Evolutionary conservation across 2,329 filamentous ascomycete genomes (phyloP).

Genomic region (Monosporascus sp.): DNA sequence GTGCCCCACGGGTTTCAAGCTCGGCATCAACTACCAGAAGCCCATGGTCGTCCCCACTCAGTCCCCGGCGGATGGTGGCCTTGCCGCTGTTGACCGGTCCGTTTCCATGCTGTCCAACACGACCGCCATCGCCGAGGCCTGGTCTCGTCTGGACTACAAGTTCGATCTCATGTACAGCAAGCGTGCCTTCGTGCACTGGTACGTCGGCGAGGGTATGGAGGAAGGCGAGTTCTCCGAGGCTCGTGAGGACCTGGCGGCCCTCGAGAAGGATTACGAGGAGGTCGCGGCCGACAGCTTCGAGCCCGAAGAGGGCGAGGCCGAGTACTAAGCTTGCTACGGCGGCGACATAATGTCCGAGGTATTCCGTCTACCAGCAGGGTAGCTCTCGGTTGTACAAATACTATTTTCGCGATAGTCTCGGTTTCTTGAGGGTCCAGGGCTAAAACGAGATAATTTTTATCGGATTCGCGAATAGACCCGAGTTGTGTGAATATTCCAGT

Average conservation of each 20-base stretch:
- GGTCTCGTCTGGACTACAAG: constrained; percentile 69
- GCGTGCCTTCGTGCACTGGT: constrained; percentile 73
- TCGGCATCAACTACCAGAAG: constrained; percentile 72
- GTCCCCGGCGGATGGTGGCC: constrained; percentile 50
- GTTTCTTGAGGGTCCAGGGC: too few relatives aligned
- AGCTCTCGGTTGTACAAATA: not conserved
- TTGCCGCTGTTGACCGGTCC: constrained; percentile 57
- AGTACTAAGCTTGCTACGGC: constrained; percentile 63
- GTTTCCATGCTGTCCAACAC: constrained; percentile 73
- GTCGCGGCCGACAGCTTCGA: constrained; percentile 69
- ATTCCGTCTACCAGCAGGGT: not conserved
- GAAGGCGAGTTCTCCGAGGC: constrained; percentile 87
- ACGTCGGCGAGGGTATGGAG: constrained; percentile 88
- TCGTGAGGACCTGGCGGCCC: constrained; percentile 76
- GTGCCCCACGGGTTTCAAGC: constrained; percentile 73
- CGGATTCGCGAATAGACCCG: not conserved
- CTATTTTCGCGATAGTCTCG: not conserved
- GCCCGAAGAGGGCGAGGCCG: constrained; percentile 59
- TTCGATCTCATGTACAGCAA: constrained; percentile 77
- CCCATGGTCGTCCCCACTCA: constrained; percentile 53
- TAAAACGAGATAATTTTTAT: not conserved
- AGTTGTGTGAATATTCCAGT: not conserved
- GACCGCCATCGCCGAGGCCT: constrained; percentile 68
- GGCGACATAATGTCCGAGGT: constrained; percentile 22
- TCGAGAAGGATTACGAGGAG: constrained; percentile 86